A percentile compares a stretch with the other conserved stretches of the same genome.
phyloP scores from a whole-genome alignment of 306 rosid species.

The Datisca glomerata region DNA sequence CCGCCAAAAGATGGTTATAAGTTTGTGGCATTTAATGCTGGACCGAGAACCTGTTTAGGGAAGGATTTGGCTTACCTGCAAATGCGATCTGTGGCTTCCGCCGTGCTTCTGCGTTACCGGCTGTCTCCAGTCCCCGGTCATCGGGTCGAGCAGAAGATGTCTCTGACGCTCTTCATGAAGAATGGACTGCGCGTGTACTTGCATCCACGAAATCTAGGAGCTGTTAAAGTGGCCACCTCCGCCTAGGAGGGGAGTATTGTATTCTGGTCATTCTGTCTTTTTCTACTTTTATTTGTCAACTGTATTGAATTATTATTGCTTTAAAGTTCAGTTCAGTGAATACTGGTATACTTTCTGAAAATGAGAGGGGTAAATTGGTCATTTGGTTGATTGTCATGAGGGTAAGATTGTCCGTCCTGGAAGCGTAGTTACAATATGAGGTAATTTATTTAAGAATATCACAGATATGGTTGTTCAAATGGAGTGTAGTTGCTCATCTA shows the following conservation, averaged over 20 bases:
- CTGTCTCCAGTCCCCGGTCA: constrained; percentile 64
- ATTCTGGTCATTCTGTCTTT: constrained; percentile 11
- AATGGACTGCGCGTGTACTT: constrained; percentile 59
- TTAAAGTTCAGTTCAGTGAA: no score
- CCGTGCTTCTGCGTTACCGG: constrained; percentile 73
- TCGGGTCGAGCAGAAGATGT: constrained; percentile 84
- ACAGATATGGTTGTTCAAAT: no score
- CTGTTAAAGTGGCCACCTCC: constrained; percentile 4
- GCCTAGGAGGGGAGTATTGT: constrained; percentile 12
- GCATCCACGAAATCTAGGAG: constrained; percentile 49
- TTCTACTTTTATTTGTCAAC: not conserved
- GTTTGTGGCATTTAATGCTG: constrained; percentile 85
- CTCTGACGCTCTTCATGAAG: constrained; percentile 82
- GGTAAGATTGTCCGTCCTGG: constrained; percentile 16
- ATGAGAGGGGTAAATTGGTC: constrained; percentile 17
- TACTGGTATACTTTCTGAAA: not conserved
- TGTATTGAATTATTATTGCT: not conserved
- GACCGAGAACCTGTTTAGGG: constrained; percentile 92
- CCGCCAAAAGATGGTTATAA: constrained; percentile 56
- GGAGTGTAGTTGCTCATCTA: no score
- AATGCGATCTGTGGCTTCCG: constrained; percentile 87
- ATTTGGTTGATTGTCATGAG: not conserved
- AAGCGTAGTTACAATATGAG: no score
- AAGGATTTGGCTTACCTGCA: constrained; percentile 93
- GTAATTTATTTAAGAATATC: no score